Percentiles rank a stretch among this genome's conserved stretches.
Evolutionary conservation across 148 eudicot genomes (phyloP).

Genomic region (Cornus florida): DNA sequence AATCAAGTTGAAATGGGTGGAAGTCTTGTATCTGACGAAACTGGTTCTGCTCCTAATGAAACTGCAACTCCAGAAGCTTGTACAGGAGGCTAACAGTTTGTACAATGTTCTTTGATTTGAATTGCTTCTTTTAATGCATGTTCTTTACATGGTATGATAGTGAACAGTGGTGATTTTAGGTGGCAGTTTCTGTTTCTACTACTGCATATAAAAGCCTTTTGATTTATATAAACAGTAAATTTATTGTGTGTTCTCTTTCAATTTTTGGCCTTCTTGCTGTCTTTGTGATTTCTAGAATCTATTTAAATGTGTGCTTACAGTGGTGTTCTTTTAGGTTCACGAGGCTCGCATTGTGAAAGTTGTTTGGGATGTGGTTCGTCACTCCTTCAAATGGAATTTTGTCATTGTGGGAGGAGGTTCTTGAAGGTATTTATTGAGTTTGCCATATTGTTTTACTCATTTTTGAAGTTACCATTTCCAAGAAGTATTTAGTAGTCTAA

Average conservation of each 20-base stretch:
- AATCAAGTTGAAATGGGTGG: neutral
- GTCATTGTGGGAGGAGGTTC: neutral
- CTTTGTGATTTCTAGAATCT: neutral
- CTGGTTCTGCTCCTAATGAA: constrained; percentile 7
- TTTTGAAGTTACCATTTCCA: too few species aligned
- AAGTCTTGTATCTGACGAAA: neutral
- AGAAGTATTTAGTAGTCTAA: too few species aligned
- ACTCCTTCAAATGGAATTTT: neutral
- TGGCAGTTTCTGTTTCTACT: neutral
- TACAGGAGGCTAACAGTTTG: neutral
- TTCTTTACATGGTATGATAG: neutral
- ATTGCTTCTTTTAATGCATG: neutral
- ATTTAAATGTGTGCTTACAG: neutral
- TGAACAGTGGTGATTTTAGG: neutral
- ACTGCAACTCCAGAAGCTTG: constrained; percentile 1
- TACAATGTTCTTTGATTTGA: neutral
- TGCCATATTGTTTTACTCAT: neutral
- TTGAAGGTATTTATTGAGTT: neutral
- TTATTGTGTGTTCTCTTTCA: neutral
- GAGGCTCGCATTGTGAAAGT: neutral
- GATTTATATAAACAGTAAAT: neutral
- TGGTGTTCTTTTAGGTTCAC: neutral
- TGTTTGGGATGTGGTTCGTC: neutral
- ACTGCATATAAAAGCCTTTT: too few species aligned
- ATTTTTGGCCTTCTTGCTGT: neutral